phyloP scores from a whole-genome alignment of 345 rosid species.

The Populus nigra region DNA sequence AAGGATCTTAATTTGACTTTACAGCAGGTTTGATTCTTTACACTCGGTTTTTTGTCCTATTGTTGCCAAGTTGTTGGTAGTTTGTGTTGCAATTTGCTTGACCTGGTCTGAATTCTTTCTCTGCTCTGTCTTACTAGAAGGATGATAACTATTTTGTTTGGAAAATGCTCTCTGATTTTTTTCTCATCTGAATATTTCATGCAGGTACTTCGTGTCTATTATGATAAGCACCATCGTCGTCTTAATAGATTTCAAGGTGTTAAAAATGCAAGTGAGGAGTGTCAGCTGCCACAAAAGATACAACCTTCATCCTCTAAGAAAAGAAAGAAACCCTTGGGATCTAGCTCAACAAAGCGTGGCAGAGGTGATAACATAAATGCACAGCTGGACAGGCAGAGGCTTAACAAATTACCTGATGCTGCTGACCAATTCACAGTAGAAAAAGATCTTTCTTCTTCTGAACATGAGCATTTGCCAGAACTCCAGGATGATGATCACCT shows the following conservation, averaged over 20 bases:
- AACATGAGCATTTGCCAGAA: constrained; percentile 28
- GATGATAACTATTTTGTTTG: neutral
- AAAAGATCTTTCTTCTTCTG: constrained; percentile 26
- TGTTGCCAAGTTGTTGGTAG: neutral
- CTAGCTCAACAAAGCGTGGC: constrained; percentile 29
- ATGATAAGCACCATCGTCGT: constrained; percentile 55
- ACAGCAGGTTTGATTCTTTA: constrained; percentile 63
- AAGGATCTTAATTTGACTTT: constrained; percentile 77
- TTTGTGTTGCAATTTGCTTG: neutral
- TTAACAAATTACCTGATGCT: constrained; percentile 17
- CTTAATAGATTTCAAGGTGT: constrained; percentile 38
- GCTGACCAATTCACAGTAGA: constrained; percentile 26
- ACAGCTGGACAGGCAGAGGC: constrained; percentile 21
- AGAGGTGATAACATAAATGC: constrained; percentile 38
- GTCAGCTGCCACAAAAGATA: constrained; percentile 25
- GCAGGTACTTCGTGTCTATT: constrained; percentile 83
- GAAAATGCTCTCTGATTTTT: neutral
- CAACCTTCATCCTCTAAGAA: constrained; percentile 42
- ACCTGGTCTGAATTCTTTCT: neutral
- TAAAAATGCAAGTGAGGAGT: constrained; percentile 26
- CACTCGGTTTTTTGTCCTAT: neutral
- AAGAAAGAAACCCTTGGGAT: constrained; percentile 49
- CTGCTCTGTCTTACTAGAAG: neutral
- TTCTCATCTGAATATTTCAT: constrained; percentile 15
- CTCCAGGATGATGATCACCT: constrained; percentile 33